These are phyloP conservation scores for Yamadazyma taylorii DNA, from an alignment of 1,139 yeast genomes.

Conservation along the genomic window DNA sequence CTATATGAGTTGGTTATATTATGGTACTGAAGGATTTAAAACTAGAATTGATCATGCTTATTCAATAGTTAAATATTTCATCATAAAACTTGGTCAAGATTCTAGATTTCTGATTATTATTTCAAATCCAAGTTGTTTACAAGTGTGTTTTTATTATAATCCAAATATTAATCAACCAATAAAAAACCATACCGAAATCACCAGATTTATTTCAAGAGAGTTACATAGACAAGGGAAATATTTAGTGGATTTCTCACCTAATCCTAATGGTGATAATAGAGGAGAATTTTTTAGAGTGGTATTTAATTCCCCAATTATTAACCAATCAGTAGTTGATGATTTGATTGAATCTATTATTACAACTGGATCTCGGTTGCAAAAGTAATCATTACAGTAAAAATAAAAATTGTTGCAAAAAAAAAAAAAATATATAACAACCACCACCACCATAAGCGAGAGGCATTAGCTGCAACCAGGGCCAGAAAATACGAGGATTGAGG, in stretches of 20 bases:
- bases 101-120: slow-evolving; percentile 52
- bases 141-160: slow-evolving; percentile 77
- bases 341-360: slow-evolving; percentile 33
- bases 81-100: slow-evolving; percentile 35
- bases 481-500: too few species aligned
- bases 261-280: slow-evolving; percentile 48
- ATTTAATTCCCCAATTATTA: slow-evolving; percentile 67
- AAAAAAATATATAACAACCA: too few species aligned
- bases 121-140: slow-evolving; percentile 72
- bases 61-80: slow-evolving; percentile 61
- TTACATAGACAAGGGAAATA: slow-evolving; percentile 65
- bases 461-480: too few species aligned
- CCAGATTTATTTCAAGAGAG: slow-evolving; percentile 62
- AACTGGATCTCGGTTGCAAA: slow-evolving; percentile 19
- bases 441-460: too few species aligned
- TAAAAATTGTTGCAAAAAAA: too few species aligned
- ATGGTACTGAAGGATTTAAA: slow-evolving; percentile 60
- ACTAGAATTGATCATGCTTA: slow-evolving; percentile 72
- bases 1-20: slow-evolving; percentile 80
- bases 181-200: slow-evolving; percentile 52
- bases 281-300: slow-evolving; percentile 89
- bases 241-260: slow-evolving; percentile 81
- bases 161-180: slow-evolving; percentile 34
- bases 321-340: slow-evolving; percentile 39
- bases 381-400: too few species aligned